phyloP scores from a whole-genome alignment of 129 eudicot species.

The Apium graveolens region DNA sequence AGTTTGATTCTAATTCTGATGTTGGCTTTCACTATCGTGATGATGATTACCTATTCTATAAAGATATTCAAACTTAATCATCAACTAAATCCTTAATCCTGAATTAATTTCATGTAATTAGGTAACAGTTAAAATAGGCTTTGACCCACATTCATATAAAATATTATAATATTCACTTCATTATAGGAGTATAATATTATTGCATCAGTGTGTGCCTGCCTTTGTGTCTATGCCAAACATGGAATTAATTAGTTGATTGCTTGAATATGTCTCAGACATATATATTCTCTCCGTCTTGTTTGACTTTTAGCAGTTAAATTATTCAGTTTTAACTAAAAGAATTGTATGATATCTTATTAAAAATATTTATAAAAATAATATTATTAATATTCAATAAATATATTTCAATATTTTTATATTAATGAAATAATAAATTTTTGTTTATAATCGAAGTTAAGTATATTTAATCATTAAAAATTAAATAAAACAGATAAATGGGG shows the following conservation, averaged over 20 bases:
- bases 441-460: no score
- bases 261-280: background rate
- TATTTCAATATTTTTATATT: no score
- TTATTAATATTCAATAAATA: no score
- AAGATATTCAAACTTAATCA: background rate
- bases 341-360: no score
- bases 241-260: background rate
- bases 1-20: background rate
- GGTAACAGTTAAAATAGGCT: background rate
- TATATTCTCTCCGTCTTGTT: no score
- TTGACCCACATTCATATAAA: background rate
- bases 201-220: background rate
- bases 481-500: no score
- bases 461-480: no score
- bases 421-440: no score
- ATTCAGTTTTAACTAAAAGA: no score
- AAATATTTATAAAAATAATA: no score
- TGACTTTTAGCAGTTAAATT: no score
- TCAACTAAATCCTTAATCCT: background rate
- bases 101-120: background rate
- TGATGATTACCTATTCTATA: background rate
- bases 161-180: no score
- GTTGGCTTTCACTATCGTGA: slow-evolving; percentile 1
- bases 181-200: background rate
- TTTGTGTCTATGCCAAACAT: background rate